Evolutionary conservation across 2,329 filamentous ascomycete genomes (phyloP).

Genomic region (Microascus cirrosus): DNA sequence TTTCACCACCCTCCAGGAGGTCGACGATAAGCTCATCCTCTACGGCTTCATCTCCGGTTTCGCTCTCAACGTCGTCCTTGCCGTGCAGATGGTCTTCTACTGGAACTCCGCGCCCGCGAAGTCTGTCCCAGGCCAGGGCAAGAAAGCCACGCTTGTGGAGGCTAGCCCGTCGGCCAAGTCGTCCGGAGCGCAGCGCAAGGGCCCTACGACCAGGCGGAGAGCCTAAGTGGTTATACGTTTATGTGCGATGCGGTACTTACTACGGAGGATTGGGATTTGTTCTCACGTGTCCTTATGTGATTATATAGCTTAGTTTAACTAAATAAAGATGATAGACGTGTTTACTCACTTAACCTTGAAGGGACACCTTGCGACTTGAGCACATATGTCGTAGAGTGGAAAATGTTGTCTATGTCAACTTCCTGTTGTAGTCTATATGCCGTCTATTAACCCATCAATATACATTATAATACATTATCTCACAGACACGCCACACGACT

Average conservation of each 20-base stretch:
- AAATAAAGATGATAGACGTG: background rate
- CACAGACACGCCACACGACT: background rate
- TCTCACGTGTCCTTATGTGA: background rate
- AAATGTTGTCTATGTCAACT: background rate
- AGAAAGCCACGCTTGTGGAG: constrained; percentile 20
- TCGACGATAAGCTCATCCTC: constrained; percentile 90
- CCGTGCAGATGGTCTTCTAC: constrained; percentile 88
- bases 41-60: constrained; percentile 93
- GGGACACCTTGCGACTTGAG: background rate
- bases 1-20: constrained; percentile 95
- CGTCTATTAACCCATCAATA: background rate
- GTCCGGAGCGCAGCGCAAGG: constrained; percentile 24
- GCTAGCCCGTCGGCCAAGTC: constrained; percentile 12
- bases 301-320: background rate
- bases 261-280: background rate
- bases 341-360: background rate
- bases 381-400: background rate
- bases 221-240: constrained; percentile 16
- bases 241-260: background rate
- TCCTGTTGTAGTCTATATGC: background rate
- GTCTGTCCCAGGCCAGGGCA: constrained; percentile 19
- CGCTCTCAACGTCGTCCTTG: constrained; percentile 75
- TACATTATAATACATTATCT: background rate
- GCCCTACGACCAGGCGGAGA: constrained; percentile 30
- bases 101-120: constrained; percentile 61